These are phyloP conservation scores for Alternaria gansuensis DNA, from an alignment of 2,329 filamentous ascomycete species.

Conservation along the genomic window DNA sequence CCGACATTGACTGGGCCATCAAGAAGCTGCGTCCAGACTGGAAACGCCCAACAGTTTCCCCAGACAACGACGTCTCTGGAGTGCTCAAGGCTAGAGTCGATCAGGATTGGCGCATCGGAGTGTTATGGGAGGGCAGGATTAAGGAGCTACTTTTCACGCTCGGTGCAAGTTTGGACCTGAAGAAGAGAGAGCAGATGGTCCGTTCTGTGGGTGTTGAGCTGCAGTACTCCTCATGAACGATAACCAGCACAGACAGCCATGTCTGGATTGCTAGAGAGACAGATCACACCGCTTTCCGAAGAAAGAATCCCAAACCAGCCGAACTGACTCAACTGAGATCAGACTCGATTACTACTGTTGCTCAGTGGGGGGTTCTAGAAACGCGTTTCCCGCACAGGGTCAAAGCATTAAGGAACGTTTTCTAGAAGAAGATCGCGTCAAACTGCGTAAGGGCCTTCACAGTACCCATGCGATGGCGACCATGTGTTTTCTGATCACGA, in stretches of 20 bases:
- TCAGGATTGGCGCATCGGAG: slow-evolving; percentile 83
- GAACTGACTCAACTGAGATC: slow-evolving; percentile 11
- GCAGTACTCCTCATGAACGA: slow-evolving; percentile 78
- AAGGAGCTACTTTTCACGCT: slow-evolving; percentile 94
- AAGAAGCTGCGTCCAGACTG: slow-evolving; percentile 56
- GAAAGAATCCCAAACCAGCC: slow-evolving; percentile 14
- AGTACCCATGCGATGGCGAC: slow-evolving; percentile 21
- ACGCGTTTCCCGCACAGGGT: slow-evolving; percentile 17
- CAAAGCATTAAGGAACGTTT: slow-evolving; percentile 26
- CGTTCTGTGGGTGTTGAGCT: slow-evolving; percentile 79
- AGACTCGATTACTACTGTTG: slow-evolving; percentile 14
- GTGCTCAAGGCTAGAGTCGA: slow-evolving; percentile 91
- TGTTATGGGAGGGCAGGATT: slow-evolving; percentile 91
- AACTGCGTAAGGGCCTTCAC: slow-evolving; percentile 20
- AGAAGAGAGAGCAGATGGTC: slow-evolving; percentile 77
- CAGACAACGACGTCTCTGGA: slow-evolving; percentile 76
- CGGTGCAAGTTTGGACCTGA: slow-evolving; percentile 84
- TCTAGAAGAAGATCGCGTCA: slow-evolving; percentile 32
- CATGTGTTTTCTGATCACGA: slow-evolving; percentile 31
- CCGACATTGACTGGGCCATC: slow-evolving; percentile 57
- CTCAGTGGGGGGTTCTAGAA: slow-evolving; percentile 31
- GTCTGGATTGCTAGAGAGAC: slow-evolving; percentile 17
- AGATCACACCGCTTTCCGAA: slow-evolving; percentile 17
- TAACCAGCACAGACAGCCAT: slow-evolving; percentile 24
- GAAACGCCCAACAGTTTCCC: slow-evolving; percentile 42